phyloP scores from a whole-genome alignment of 2,329 filamentous ascomycete species.

The Aspergillus novofumigatus region DNA sequence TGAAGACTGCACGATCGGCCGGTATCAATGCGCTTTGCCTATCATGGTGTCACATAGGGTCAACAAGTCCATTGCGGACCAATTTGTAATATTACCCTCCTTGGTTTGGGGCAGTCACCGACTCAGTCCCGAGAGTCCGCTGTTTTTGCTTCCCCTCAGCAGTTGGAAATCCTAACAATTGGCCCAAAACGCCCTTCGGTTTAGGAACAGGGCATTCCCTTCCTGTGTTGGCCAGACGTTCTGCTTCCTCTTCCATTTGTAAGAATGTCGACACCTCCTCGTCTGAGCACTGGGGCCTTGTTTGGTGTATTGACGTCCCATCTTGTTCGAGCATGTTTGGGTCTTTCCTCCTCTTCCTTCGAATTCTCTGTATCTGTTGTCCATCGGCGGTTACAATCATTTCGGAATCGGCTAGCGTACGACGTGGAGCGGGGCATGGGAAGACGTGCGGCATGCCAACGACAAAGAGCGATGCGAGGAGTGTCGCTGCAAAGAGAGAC shows the following conservation, averaged over 20 bases:
- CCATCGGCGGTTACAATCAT: slow-evolving; percentile 40
- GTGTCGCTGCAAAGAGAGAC: slow-evolving; percentile 89
- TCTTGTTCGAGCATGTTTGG: slow-evolving; percentile 15
- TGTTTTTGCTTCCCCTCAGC: slow-evolving; percentile 16
- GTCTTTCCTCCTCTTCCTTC: slow-evolving; percentile 34
- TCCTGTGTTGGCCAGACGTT: slow-evolving; percentile 41
- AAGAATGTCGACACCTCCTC: slow-evolving; percentile 44
- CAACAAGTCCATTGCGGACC: not conserved
- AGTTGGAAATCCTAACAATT: slow-evolving; percentile 66
- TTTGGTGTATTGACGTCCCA: slow-evolving; percentile 9
- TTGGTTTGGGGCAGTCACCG: not conserved
- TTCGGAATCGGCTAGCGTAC: slow-evolving; percentile 68
- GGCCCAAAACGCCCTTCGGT: slow-evolving; percentile 71
- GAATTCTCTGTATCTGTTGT: slow-evolving; percentile 38
- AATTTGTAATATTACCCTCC: not conserved
- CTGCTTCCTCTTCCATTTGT: slow-evolving; percentile 39
- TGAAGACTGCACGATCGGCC: not conserved
- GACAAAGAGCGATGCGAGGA: slow-evolving; percentile 84
- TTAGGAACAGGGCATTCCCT: slow-evolving; percentile 92
- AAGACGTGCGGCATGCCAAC: slow-evolving; percentile 86
- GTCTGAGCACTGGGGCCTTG: slow-evolving; percentile 19
- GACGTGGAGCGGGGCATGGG: slow-evolving; percentile 80
- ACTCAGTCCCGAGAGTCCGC: slow-evolving; percentile 7
- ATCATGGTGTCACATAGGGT: not conserved
- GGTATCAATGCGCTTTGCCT: not conserved